Evolutionary conservation across 306 rosid species (phyloP).

Genomic region (Prunus salicina): DNA sequence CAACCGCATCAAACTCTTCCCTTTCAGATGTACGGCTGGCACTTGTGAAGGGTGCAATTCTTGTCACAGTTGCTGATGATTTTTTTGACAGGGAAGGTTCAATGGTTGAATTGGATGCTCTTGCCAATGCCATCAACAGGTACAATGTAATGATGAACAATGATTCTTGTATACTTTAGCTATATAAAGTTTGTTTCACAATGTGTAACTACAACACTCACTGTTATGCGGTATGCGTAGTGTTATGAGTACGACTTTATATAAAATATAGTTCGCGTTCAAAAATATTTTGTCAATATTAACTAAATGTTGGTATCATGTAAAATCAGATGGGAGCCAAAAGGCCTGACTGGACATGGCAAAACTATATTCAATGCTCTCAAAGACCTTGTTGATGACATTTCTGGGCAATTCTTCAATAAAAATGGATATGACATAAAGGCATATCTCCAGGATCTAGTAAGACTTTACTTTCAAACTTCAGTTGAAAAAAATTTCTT

Average conservation of each 20-base stretch:
- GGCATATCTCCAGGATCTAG: slow-evolving; percentile 8
- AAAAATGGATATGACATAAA: slow-evolving; percentile 15
- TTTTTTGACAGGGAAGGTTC: slow-evolving; percentile 48
- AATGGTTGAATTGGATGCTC: slow-evolving; percentile 31
- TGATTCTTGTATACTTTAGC: not conserved
- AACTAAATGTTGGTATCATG: not conserved
- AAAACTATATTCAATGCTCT: slow-evolving; percentile 16
- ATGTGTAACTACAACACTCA: not conserved
- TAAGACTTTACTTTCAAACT: not conserved
- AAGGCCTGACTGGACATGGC: slow-evolving; percentile 10
- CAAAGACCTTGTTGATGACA: slow-evolving; percentile 9
- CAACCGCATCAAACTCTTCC: slow-evolving; percentile 21
- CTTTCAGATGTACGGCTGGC: slow-evolving; percentile 36
- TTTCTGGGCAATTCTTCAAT: slow-evolving; percentile 2
- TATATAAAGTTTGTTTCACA: not conserved
- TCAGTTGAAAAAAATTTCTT: not conserved
- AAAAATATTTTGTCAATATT: not conserved
- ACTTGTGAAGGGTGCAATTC: slow-evolving; percentile 40
- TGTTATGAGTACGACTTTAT: not conserved
- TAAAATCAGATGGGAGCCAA: not conserved
- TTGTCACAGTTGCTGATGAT: slow-evolving; percentile 59
- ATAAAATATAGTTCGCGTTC: not conserved
- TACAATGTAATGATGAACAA: not conserved
- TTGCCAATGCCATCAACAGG: slow-evolving; percentile 40
- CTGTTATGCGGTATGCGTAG: not conserved